phyloP scores from a whole-genome alignment of 2,329 filamentous ascomycete genomes.

The Arthrobotrys pseudoclavata region DNA sequence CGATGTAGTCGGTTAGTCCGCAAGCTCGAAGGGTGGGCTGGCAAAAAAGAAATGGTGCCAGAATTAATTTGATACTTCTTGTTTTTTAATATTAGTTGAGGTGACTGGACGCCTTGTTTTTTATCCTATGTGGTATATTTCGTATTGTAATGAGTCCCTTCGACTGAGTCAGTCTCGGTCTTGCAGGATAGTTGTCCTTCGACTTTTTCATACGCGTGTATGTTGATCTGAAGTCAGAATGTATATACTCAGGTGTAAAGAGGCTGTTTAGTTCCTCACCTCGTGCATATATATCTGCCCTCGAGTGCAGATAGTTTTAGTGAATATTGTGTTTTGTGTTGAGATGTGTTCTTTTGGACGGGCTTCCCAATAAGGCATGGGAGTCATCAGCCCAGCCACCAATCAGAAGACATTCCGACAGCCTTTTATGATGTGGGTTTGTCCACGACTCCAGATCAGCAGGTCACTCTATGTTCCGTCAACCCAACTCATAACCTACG shows the following conservation, averaged over 20 bases:
- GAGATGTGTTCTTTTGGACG: background rate
- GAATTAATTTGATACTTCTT: background rate
- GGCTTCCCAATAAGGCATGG: conserved; percentile 15
- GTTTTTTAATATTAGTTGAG: background rate
- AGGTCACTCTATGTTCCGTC: conserved; percentile 16
- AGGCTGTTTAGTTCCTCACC: too few species aligned
- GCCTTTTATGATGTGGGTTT: conserved; percentile 54
- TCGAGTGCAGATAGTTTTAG: too few species aligned
- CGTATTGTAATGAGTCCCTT: background rate
- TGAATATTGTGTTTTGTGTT: conserved; percentile 16
- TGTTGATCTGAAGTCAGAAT: too few species aligned
- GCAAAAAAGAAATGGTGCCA: too few species aligned
- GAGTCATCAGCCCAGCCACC: conserved; percentile 13
- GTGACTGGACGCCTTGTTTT: background rate
- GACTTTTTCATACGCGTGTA: background rate
- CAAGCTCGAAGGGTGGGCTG: too few species aligned
- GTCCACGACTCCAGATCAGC: conserved; percentile 53
- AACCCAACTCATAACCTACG: background rate
- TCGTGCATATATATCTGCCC: too few species aligned
- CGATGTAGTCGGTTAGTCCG: background rate
- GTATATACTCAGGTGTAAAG: too few species aligned
- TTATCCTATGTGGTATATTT: background rate
- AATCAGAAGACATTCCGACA: conserved; percentile 39
- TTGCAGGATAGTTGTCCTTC: background rate
- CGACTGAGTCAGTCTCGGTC: background rate